phyloP scores from a whole-genome alignment of 768 basidiomycete genomes.

The Russula emetica region DNA sequence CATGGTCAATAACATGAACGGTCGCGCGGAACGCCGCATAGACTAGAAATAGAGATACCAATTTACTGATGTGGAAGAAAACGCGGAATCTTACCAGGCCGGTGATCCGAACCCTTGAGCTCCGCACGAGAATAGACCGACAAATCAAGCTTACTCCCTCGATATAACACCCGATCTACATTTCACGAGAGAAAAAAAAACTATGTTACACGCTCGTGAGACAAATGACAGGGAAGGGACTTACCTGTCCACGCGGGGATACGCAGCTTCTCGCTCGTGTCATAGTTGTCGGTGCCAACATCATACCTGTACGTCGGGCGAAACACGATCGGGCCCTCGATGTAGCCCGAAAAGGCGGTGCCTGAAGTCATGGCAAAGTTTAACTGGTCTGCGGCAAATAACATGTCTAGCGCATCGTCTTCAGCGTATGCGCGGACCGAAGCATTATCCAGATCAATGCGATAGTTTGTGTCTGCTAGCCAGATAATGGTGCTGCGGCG shows the following conservation, averaged over 20 bases:
- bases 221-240: constrained; percentile 26
- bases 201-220: constrained; percentile 20
- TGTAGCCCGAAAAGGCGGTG: constrained; percentile 76
- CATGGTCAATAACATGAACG: constrained; percentile 72
- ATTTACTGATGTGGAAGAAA: not conserved
- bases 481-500: constrained; percentile 79
- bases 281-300: constrained; percentile 77
- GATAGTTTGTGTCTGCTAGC: constrained; percentile 95
- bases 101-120: constrained; percentile 89
- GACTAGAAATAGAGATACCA: constrained; percentile 43
- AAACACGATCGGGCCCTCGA: constrained; percentile 89
- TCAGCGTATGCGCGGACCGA: constrained; percentile 65
- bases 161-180: constrained; percentile 90
- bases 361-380: constrained; percentile 63
- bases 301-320: constrained; percentile 93
- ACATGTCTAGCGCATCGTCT: constrained; percentile 61
- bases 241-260: constrained; percentile 97
- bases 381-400: constrained; percentile 87
- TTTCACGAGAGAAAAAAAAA: not conserved
- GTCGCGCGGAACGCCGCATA: constrained; percentile 78
- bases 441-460: constrained; percentile 82
- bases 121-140: constrained; percentile 80
- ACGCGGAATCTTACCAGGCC: constrained; percentile 59
- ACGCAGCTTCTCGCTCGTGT: constrained; percentile 93
- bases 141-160: constrained; percentile 67